Evolutionary conservation across 2,329 filamentous ascomycete species (phyloP).

Genomic region (Monosporascus sp.): DNA sequence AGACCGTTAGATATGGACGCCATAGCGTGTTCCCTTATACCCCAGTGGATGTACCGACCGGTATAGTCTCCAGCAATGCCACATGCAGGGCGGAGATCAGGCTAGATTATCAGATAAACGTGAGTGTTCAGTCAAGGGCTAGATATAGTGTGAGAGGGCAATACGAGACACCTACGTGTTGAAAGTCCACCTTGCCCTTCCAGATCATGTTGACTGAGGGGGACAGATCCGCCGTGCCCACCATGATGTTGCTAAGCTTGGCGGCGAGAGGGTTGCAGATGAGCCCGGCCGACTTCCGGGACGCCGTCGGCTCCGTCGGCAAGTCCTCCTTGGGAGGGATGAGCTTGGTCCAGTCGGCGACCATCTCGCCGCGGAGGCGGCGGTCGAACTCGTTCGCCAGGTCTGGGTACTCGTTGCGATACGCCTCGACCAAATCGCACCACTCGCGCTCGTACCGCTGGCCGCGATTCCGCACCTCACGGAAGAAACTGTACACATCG

Average conservation of each 20-base stretch:
- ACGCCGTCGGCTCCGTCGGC: conserved; percentile 43
- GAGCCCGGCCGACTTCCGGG: conserved; percentile 40
- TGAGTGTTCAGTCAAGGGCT: no score
- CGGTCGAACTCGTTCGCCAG: conserved; percentile 37
- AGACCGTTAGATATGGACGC: conserved; percentile 51
- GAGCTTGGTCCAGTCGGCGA: conserved; percentile 41
- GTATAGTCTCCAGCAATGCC: conserved; percentile 31
- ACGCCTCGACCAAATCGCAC: conserved; percentile 38
- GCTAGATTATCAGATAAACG: conserved; percentile 3
- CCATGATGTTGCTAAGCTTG: conserved; percentile 35
- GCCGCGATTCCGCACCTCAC: conserved; percentile 40
- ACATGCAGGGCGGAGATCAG: conserved; percentile 13
- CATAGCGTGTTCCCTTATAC: conserved; percentile 60
- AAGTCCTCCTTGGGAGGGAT: conserved; percentile 39
- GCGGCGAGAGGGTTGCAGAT: conserved; percentile 42
- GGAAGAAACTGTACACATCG: conserved; percentile 46
- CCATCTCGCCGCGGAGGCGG: conserved; percentile 43
- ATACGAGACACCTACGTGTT: conserved; percentile 32
- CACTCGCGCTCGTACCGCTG: conserved; percentile 42
- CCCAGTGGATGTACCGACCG: conserved; percentile 55
- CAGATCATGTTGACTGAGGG: conserved; percentile 45
- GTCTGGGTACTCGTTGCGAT: conserved; percentile 24
- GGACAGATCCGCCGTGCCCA: conserved; percentile 41
- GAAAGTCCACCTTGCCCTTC: conserved; percentile 43
- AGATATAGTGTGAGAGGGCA: background rate